Evolutionary conservation across 495 filamentous ascomycete genomes (phyloP), one percentile per base, ranked within the genome.

Genomic region (Usnea hakonensis): DNA sequence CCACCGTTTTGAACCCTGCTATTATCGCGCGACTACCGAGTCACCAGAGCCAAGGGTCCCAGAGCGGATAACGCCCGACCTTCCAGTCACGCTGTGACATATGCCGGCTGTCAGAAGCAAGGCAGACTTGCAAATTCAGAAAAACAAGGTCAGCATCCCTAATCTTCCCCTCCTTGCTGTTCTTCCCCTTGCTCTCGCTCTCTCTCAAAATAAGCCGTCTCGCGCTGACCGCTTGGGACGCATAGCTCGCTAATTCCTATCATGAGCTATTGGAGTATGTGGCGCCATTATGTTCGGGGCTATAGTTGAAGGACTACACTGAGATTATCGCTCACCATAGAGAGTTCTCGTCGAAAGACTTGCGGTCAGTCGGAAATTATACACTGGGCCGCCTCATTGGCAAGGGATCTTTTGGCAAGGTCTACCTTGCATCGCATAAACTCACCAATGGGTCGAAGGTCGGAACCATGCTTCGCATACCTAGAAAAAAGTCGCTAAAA

Each of bases 381-480:
- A 85, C 87, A 37, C 78, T 97, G 21, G 94, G 93, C 38, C 85
- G 86, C 57, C 78, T 98, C 55, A 96, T 98, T 70, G 94, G 94
- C 57, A 97, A 97, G 72, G 94, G 94, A 40, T 95, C 90, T 54
- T 98, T 97, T 76, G 94, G 94, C 67, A 97, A 97, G 77, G 94
- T 97, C 61, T 98, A 97, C 72, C 82, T 98, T 65, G 94, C 95
- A 60, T 86, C 87, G 30, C 94, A 98, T 75, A 97, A 96, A 73
- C 90, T 98, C 74, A 97, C 90, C 66, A 97, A 97, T 85, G 92
- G 91, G 70, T 96, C 91, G 60, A 97, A 97, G 85, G 94, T 96
- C 60, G 36, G 30, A 40, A 32, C 57, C 59, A 43, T 40, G 17
- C 11, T 37, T n/a, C 14, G 23, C 36, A 8, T 30, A 13, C 16